Percentiles rank a stretch among this genome's conserved stretches.
These are phyloP conservation scores for Thraustochytrium sp. DNA, from an alignment of 352 stramenopile species.

Conservation along the genomic window DNA sequence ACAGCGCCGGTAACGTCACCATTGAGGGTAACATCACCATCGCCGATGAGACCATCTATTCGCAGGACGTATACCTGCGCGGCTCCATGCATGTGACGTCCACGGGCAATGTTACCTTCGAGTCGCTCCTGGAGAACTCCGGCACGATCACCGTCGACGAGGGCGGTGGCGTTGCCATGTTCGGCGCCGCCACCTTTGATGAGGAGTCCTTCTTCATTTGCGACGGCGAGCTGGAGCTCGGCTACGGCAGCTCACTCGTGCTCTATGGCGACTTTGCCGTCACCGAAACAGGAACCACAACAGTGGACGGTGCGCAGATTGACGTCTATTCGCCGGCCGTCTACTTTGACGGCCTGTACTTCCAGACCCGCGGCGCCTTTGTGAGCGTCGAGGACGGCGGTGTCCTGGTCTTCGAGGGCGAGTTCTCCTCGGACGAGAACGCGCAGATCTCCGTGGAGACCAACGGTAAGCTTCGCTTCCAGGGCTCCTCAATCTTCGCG, in stretches of 20 bases:
- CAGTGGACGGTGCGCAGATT: conserved; percentile 15
- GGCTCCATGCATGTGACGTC: background rate
- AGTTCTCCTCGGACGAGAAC: conserved; percentile 26
- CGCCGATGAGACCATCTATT: conserved; percentile 1
- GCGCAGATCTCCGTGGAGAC: background rate
- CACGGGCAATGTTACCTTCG: conserved; percentile 19
- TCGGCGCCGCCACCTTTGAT: conserved; percentile 30
- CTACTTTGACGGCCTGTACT: conserved; percentile 34
- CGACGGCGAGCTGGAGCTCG: conserved; percentile 27
- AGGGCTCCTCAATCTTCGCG: conserved; percentile 3
- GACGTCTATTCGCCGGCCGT: background rate
- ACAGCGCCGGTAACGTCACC: conserved; percentile 26
- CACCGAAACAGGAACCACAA: background rate
- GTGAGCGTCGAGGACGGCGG: conserved; percentile 4
- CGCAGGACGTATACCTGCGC: background rate
- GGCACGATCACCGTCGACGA: conserved; percentile 12
- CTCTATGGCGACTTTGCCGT: conserved; percentile 34
- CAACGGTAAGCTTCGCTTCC: background rate
- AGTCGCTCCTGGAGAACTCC: background rate
- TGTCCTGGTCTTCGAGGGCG: background rate
- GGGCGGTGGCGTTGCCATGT: conserved; percentile 2
- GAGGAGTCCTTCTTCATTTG: background rate
- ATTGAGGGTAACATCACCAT: conserved; percentile 36
- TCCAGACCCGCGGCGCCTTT: background rate
- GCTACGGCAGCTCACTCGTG: background rate